Conservation (phyloP, 139 green algal genomes). For the Tetratostichococcus sp. region DNA sequence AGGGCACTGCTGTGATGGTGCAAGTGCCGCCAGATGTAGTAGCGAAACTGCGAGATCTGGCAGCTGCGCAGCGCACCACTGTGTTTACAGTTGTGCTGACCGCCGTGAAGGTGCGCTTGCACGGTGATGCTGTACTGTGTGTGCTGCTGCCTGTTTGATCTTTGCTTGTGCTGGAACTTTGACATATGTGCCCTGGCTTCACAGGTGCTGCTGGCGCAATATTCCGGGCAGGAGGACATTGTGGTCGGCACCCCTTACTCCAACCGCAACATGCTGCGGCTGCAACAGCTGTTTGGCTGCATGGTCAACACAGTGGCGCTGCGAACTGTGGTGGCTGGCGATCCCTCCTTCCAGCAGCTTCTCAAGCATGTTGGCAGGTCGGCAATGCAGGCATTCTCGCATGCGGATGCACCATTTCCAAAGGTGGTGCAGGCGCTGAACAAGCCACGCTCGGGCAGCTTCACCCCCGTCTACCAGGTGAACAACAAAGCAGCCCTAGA, state of each 20-base stretch:
- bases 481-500: background rate
- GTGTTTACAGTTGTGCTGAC: conserved; percentile 2
- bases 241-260: background rate
- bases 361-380: background rate
- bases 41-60: background rate
- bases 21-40: background rate
- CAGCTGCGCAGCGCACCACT: background rate
- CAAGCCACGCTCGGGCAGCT: background rate
- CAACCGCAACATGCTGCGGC: background rate
- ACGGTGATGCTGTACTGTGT: too few species aligned
- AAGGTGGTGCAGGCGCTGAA: background rate
- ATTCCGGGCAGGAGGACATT: background rate
- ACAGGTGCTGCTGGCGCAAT: background rate
- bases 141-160: too few species aligned
- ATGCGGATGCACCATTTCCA: background rate
- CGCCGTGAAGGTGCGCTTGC: background rate
- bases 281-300: background rate
- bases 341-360: background rate
- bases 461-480: background rate
- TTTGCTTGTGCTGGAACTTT: too few species aligned
- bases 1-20: background rate
- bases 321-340: background rate
- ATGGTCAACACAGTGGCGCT: background rate
- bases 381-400: background rate
- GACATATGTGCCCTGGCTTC: too few species aligned